Evolutionary conservation across 116 monocot species (phyloP).

Genomic region (Papilionanthe hybrid): DNA sequence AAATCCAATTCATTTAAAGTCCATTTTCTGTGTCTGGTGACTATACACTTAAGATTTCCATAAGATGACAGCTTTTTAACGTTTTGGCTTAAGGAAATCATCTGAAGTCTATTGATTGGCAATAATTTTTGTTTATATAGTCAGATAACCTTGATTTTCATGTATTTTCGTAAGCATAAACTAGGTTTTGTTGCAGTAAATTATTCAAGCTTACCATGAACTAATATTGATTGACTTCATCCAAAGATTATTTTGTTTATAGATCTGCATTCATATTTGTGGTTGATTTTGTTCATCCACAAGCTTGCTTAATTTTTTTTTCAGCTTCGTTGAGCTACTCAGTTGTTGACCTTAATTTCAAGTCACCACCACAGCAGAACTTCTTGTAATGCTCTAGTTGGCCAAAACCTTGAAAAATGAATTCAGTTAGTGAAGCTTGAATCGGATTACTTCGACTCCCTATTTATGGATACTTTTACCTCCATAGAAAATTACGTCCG

Average conservation of each 20-base stretch:
- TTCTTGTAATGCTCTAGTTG: neutral
- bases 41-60: too few relatives aligned
- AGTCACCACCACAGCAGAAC: too few relatives aligned
- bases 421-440: neutral
- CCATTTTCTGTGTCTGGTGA: too few relatives aligned
- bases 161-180: too few relatives aligned
- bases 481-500: too few relatives aligned
- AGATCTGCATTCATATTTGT: neutral
- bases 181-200: neutral
- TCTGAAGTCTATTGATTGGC: neutral
- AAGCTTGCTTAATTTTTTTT: neutral
- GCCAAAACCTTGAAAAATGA: neutral
- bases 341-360: neutral
- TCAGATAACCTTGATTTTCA: neutral
- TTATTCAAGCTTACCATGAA: neutral
- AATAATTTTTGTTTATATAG: neutral
- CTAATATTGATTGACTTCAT: neutral
- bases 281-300: neutral
- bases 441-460: neutral
- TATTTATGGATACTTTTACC: neutral
- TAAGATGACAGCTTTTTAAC: too few relatives aligned
- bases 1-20: too few relatives aligned
- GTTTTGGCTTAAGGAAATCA: too few relatives aligned
- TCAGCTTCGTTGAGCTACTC: too few relatives aligned
- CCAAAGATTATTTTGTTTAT: neutral